phyloP scores from a whole-genome alignment of 75 land plant species.

The Cryptomeria japonica region DNA sequence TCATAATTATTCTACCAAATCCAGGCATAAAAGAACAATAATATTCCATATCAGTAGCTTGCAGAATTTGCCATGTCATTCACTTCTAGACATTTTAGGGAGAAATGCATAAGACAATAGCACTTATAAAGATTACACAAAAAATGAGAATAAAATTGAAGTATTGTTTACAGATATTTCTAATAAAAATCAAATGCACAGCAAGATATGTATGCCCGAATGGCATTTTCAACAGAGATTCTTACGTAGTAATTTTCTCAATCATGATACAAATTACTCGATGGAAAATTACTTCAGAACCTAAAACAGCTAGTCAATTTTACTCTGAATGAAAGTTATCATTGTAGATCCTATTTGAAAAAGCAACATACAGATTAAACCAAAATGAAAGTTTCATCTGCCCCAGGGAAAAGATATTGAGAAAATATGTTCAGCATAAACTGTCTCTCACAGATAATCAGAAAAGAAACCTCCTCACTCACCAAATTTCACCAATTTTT shows the following conservation, averaged over 20 bases:
- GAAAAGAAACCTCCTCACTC: no score
- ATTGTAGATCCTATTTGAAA: background rate
- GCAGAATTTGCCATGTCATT: background rate
- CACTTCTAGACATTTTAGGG: background rate
- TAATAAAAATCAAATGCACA: background rate
- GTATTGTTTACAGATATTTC: background rate
- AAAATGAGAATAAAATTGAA: background rate
- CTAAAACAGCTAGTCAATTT: conserved; percentile 1
- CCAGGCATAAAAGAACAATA: background rate
- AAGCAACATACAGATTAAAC: background rate
- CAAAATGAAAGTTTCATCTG: background rate
- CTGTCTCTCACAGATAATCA: background rate
- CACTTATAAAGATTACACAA: background rate
- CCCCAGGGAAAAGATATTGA: background rate
- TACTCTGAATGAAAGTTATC: background rate
- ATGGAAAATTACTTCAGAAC: background rate
- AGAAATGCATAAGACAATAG: background rate
- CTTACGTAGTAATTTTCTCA: background rate
- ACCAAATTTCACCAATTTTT: no score
- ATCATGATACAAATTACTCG: background rate
- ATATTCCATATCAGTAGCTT: background rate
- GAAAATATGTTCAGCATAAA: background rate
- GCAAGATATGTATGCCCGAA: background rate
- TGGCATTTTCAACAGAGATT: background rate
- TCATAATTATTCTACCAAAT: background rate